A percentile compares a stretch with the other conserved stretches of the same genome.
Conservation (phyloP, 2,329 filamentous ascomycete species). For the Geosmithia morbida region DNA sequence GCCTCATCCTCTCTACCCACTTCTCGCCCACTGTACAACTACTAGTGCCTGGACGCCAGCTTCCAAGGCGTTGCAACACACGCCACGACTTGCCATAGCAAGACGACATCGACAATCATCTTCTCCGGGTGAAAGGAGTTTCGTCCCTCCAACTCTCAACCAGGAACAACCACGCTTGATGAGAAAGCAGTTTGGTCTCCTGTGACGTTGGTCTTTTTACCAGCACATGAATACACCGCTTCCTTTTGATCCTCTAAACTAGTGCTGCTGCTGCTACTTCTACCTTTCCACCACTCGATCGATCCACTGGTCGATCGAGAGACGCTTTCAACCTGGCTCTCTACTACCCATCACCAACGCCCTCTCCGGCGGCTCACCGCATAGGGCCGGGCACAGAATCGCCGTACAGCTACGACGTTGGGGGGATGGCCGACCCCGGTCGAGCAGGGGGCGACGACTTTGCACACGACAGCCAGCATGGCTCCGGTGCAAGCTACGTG, state of each 20-base stretch:
- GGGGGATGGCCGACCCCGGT: conserved; percentile 68
- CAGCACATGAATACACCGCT: too few relatives aligned
- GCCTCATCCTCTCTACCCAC: neutral
- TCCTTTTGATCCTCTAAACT: too few relatives aligned
- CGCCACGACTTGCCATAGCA: neutral
- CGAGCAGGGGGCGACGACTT: conserved; percentile 64
- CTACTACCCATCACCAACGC: conserved; percentile 43
- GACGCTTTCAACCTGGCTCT: conserved; percentile 44
- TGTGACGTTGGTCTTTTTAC: too few relatives aligned
- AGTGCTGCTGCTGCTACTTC: too few relatives aligned
- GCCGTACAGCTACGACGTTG: conserved; percentile 34
- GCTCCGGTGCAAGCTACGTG: conserved; percentile 38
- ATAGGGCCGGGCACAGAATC: conserved; percentile 37
- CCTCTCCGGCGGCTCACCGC: conserved; percentile 52
- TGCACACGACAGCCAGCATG: conserved; percentile 48
- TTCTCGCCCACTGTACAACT: neutral
- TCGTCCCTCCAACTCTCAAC: neutral
- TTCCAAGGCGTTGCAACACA: neutral
- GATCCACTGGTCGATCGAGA: conserved; percentile 18
- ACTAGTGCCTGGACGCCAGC: neutral
- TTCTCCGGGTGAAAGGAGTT: neutral
- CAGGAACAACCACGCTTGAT: neutral
- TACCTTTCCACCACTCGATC: too few relatives aligned
- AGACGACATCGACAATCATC: neutral
- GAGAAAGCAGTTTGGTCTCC: too few relatives aligned